Evolutionary conservation across 176 grass and related monocot genomes (phyloP).

Genomic region (Musa schizocarpa): DNA sequence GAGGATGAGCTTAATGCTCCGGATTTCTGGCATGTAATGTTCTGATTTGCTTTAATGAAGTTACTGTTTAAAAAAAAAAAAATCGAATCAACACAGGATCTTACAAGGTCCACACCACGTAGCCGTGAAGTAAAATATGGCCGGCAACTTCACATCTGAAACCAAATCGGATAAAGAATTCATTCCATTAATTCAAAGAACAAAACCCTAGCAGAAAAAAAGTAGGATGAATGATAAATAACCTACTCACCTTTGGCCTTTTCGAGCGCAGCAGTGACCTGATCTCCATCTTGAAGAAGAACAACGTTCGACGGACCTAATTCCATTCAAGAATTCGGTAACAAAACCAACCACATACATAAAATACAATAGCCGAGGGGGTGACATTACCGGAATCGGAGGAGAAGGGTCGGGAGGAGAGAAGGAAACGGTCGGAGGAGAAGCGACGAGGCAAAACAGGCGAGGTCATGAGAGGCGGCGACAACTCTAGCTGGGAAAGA

Average conservation of each 20-base stretch:
- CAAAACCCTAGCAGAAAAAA: background rate
- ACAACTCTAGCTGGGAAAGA: background rate
- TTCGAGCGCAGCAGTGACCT: conserved; percentile 1
- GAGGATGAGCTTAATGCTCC: no score
- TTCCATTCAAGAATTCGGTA: background rate
- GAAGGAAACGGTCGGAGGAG: background rate
- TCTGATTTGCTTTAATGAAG: no score
- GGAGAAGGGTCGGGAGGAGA: background rate
- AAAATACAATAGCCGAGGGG: background rate
- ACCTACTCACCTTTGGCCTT: conserved; percentile 12
- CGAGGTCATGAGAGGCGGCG: background rate
- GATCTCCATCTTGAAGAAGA: conserved; percentile 1
- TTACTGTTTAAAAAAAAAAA: no score
- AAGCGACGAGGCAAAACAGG: background rate
- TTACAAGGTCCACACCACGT: conserved; percentile 42
- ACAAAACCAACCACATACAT: background rate
- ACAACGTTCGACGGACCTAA: conserved; percentile 2
- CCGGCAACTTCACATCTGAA: conserved; percentile 37
- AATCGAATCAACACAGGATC: conserved; percentile 3
- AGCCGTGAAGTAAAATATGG: conserved; percentile 41
- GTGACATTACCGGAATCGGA: background rate
- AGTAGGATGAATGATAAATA: background rate
- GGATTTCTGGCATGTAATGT: no score
- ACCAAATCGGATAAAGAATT: conserved; percentile 2
- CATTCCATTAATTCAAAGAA: background rate